Evolutionary conservation across 208 protist species (phyloP), one percentile per base, ranked within the genome.

Genomic region (Acanthamoeba healyi): DNA sequence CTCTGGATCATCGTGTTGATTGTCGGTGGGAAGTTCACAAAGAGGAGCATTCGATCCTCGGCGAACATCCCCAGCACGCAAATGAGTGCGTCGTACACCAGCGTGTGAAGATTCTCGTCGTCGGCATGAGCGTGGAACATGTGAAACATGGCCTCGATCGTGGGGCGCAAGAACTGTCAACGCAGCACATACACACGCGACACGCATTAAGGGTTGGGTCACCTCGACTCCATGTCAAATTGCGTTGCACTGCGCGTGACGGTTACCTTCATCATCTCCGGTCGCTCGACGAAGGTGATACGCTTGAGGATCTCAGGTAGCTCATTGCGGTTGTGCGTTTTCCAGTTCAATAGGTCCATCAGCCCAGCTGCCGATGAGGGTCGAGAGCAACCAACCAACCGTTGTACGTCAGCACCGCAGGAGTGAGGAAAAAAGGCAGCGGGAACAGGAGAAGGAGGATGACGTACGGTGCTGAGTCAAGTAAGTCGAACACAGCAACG

Each of bases 391-490:
- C 54, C 6, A 49, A 61, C n/a, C n/a, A n/a, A n/a, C n/a, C n/a
- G n/a, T n/a, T n/a, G n/a, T n/a, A n/a, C n/a, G n/a, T n/a, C n/a
- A n/a, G n/a, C n/a, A n/a, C n/a, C 46, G 36, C n/a, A 38, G 70
- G 29, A 79, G 51, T 49, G 44, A 42, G 81, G 56, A 32, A 94
- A 72, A 42, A 51, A 34, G 40, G 72, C 4, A 4, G 34, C 7
- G 38, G 22, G 40, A 77, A 29, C 26, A 92, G 9, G 44, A 34
- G 26, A 14, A 46, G n/a, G 32, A 40, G 26, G 19, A 40, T 26
- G 40, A 70, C 54, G 61, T 95, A 95, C 94, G n/a, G 36, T 95
- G 82, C 92, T 95, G 94, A 51, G 92, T 95, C 17, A 81, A 51
- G 22, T 91, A 51, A 1, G 94, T 94, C 38, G 94, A 95, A 38